phyloP scores from a whole-genome alignment of 1,139 yeast species.

The Candida sp. region DNA sequence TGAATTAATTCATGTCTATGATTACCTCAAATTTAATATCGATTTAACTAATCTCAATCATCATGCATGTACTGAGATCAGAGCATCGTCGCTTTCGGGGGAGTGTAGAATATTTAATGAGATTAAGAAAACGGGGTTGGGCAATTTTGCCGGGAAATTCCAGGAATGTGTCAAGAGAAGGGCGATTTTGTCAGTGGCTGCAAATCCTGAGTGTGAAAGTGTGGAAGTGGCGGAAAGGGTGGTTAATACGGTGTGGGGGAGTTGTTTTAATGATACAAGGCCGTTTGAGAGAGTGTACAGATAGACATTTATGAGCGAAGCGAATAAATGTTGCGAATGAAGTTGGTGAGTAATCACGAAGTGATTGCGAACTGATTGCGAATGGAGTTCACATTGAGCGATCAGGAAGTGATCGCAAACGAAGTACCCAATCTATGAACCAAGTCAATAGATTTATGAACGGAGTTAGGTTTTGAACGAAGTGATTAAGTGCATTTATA shows the following conservation, averaged over 20 bases:
- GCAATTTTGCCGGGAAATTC: conserved; percentile 73
- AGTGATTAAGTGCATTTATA: too few relatives aligned
- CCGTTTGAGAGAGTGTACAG: conserved; percentile 91
- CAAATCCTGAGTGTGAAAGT: conserved; percentile 78
- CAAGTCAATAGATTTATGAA: too few relatives aligned
- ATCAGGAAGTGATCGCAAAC: too few relatives aligned
- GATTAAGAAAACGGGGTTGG: conserved; percentile 62
- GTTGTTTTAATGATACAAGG: conserved; percentile 92
- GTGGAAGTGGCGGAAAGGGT: conserved; percentile 72
- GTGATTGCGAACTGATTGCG: too few relatives aligned
- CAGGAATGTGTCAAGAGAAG: conserved; percentile 89
- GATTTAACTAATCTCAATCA: conserved; percentile 82
- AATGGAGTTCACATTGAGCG: too few relatives aligned
- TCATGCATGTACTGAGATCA: conserved; percentile 95
- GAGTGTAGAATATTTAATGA: conserved; percentile 93
- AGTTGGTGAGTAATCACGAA: too few relatives aligned
- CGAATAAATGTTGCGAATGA: too few relatives aligned
- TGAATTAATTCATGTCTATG: conserved; percentile 93
- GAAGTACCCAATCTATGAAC: too few relatives aligned
- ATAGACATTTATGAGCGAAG: too few relatives aligned
- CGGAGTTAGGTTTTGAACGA: too few relatives aligned
- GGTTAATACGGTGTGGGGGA: conserved; percentile 86
- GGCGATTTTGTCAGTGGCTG: conserved; percentile 79
- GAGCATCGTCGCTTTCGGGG: conserved; percentile 92
- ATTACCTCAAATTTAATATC: conserved; percentile 81